Evolutionary conservation across 306 rosid species (phyloP).

Genomic region (Casuarina glauca): DNA sequence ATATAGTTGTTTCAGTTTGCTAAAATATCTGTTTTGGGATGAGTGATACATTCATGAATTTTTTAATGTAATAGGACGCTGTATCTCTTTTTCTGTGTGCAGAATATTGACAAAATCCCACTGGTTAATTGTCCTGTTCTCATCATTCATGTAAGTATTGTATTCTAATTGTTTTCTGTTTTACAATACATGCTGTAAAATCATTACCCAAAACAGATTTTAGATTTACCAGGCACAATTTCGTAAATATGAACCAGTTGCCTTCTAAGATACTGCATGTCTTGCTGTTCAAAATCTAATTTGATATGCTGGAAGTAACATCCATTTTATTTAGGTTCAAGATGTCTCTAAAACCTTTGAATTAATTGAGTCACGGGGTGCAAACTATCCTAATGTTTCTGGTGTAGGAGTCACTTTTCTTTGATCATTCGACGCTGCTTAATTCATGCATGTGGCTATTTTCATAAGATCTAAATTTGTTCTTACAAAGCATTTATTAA

Average conservation of each 20-base stretch:
- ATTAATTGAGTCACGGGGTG: neutral
- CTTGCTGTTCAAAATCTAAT: neutral
- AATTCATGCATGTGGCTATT: neutral
- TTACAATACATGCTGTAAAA: conserved; percentile 12
- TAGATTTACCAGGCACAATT: neutral
- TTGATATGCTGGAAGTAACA: neutral
- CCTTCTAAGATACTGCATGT: neutral
- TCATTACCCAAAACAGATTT: neutral
- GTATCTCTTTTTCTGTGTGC: conserved; percentile 33
- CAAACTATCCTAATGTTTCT: neutral
- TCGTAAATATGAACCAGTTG: neutral
- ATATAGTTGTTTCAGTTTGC: conserved; percentile 7
- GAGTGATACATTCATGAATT: conserved; percentile 9
- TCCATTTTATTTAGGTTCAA: neutral
- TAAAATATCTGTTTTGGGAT: conserved; percentile 9
- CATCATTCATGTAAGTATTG: conserved; percentile 81
- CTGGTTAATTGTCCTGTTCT: conserved; percentile 83
- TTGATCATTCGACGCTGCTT: neutral
- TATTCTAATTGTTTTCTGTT: conserved; percentile 21
- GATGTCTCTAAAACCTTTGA: neutral
- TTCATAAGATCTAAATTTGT: neutral
- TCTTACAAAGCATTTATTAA: neutral
- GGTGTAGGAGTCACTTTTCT: neutral
- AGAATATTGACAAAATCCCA: conserved; percentile 93
- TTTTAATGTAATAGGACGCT: conserved; percentile 17